Percentiles rank a stretch among this genome's conserved stretches.
These are phyloP conservation scores for Escallonia herrerae DNA, from an alignment of 129 eudicot genomes.

Conservation along the genomic window DNA sequence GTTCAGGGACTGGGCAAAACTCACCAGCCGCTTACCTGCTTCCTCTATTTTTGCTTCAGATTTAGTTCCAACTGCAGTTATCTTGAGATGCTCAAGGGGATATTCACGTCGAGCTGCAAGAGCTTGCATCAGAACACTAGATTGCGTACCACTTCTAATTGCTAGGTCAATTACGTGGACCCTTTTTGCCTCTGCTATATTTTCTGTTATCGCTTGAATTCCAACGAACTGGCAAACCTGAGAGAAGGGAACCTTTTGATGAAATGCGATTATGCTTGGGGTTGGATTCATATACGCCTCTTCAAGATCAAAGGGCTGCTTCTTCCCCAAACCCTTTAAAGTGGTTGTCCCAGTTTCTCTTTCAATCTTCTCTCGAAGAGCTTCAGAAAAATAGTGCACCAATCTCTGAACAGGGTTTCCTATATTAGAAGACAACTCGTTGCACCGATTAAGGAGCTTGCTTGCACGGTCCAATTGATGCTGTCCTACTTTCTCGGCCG, in stretches of 20 bases:
- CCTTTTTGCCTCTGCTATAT: constrained; percentile 7
- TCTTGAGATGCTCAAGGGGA: constrained; percentile 17
- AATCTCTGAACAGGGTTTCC: constrained; percentile 23
- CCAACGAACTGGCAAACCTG: constrained; percentile 9
- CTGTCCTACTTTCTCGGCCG: constrained; percentile 34
- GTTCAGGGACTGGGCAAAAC: constrained; percentile 17
- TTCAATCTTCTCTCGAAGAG: constrained; percentile 18
- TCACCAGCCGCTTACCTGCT: constrained; percentile 13
- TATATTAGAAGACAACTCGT: background rate
- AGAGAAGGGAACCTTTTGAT: constrained; percentile 15
- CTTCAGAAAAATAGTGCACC: constrained; percentile 15
- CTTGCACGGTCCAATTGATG: constrained; percentile 33
- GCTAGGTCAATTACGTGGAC: constrained; percentile 25
- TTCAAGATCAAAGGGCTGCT: constrained; percentile 9
- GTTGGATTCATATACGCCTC: constrained; percentile 10
- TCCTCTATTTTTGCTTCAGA: constrained; percentile 1
- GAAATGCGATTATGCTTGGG: background rate
- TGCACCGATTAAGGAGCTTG: constrained; percentile 9
- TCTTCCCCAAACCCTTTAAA: background rate
- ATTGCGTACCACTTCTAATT: constrained; percentile 18
- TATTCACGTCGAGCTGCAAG: constrained; percentile 2
- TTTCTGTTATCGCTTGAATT: constrained; percentile 18
- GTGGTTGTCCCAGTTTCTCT: constrained; percentile 4
- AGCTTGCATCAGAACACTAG: constrained; percentile 19
- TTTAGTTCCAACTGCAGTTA: constrained; percentile 20